Percentiles rank a stretch among this genome's conserved stretches.
These are phyloP conservation scores for Hypoxylon sp. DNA, from an alignment of 2,329 filamentous ascomycete species.

Conservation along the genomic window DNA sequence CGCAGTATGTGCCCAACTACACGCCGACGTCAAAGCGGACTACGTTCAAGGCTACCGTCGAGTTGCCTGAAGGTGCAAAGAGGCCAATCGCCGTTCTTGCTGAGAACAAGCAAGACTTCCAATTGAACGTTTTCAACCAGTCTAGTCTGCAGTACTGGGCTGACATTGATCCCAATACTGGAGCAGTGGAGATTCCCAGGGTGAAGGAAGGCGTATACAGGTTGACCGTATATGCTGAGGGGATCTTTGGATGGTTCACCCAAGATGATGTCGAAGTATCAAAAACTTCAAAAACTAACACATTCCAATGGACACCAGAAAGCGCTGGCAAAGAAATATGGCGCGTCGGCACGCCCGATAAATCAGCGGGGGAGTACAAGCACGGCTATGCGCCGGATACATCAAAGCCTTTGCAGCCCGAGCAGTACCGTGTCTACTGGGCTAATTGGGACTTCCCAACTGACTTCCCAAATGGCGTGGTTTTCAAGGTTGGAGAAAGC, in stretches of 20 bases:
- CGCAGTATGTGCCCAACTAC: slow-evolving; percentile 71
- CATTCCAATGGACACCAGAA: slow-evolving; percentile 66
- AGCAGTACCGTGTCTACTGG: slow-evolving; percentile 73
- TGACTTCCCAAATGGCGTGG: slow-evolving; percentile 72
- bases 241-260: slow-evolving; percentile 72
- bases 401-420: slow-evolving; percentile 65
- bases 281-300: slow-evolving; percentile 56
- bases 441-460: slow-evolving; percentile 69
- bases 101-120: slow-evolving; percentile 66
- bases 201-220: slow-evolving; percentile 73
- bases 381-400: slow-evolving; percentile 68
- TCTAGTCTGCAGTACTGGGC: slow-evolving; percentile 74
- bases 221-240: slow-evolving; percentile 73
- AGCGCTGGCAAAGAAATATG: slow-evolving; percentile 71
- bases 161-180: slow-evolving; percentile 61
- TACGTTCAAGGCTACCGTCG: slow-evolving; percentile 65
- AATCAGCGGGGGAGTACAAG: slow-evolving; percentile 71
- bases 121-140: slow-evolving; percentile 70
- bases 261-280: slow-evolving; percentile 65
- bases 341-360: slow-evolving; percentile 74
- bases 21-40: slow-evolving; percentile 67
- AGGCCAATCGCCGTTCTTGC: slow-evolving; percentile 70
- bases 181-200: slow-evolving; percentile 66
- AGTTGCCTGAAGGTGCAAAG: slow-evolving; percentile 66
- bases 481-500: slow-evolving; percentile 68